Evolutionary conservation across 768 basidiomycete species (phyloP).

Genomic region (Agaricus subrufescens): DNA sequence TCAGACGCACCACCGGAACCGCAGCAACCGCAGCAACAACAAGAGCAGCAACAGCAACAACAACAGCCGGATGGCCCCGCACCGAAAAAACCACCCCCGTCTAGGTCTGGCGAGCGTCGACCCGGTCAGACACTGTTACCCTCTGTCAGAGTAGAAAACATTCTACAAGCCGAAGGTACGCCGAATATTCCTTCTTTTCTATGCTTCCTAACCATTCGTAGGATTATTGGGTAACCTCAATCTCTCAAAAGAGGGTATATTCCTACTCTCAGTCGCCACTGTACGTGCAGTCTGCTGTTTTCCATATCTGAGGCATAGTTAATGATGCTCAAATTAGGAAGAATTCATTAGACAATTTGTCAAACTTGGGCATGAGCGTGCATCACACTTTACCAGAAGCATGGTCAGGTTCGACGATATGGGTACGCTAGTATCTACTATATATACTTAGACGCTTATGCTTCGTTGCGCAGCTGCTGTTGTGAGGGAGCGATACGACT

Average conservation of each 20-base stretch:
- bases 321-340: constrained; percentile 46
- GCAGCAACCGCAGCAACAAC: constrained; percentile 13
- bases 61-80: constrained; percentile 18
- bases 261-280: constrained; percentile 71
- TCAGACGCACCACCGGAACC: constrained; percentile 37
- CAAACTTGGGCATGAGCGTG: constrained; percentile 64
- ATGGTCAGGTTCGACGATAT: constrained; percentile 68
- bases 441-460: constrained; percentile 7
- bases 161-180: constrained; percentile 75
- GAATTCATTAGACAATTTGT: constrained; percentile 79
- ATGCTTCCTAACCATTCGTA: background rate
- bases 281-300: constrained; percentile 32
- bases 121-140: constrained; percentile 70
- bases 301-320: background rate
- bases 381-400: constrained; percentile 49
- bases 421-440: constrained; percentile 41
- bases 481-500: constrained; percentile 59
- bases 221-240: constrained; percentile 42
- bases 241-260: constrained; percentile 72
- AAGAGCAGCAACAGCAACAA: constrained; percentile 15
- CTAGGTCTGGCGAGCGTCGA: constrained; percentile 34
- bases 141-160: constrained; percentile 62
- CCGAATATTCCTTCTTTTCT: constrained; percentile 6
- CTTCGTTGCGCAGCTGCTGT: constrained; percentile 41
- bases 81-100: constrained; percentile 20